Evolutionary conservation across 139 green algal species (phyloP), one percentile per base, ranked within the genome.

Genomic region (Chlorella sorokiniana): DNA sequence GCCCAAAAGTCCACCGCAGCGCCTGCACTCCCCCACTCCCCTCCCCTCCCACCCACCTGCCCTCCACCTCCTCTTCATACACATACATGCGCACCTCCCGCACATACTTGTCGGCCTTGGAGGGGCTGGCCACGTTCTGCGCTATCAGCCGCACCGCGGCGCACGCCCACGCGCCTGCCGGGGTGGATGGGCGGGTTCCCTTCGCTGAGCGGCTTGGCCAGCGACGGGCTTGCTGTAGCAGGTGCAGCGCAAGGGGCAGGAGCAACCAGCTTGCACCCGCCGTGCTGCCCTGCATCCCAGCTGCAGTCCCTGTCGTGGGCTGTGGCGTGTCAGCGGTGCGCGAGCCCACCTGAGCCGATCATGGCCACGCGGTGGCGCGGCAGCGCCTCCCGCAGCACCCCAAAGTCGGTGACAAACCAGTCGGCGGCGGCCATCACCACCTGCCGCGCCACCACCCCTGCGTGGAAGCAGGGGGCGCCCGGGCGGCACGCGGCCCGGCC

Each of bases 81-180:
- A 89, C 86, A 41, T 44, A 87, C 86, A 89, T 83, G 16, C 37
- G 71, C 38, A 93, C 83, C 3, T 88, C 86, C 25, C 88, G 69
- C 25, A 83, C 81, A 83, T 94, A 95, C 73, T 89, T 84, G n/a
- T 91, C 87, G 5, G 75, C 85, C 42, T 83, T 41, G 56, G 88
- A 85, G 22, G 82, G 37, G 20, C 20, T 71, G 23, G 52, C 35
- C 33, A 67, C 71, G 78, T 93, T 93, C 37, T 90, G 65, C 1
- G 89, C 87, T 25, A 91, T 81, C 72, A 86, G n/a, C 54, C 64
- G 71, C 62, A 84, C 84, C 2, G 89, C 90, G 18, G 90, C 86
- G 71, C 86, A 93, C 51, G 90, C 90, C 90, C 88, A 93, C 3
- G 90, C 90, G 52, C 90, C 90, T 69, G 51, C 72, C 29, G 22